Conservation (phyloP, 257 asterid species). For the Solanum pinnatisectum region DNA sequence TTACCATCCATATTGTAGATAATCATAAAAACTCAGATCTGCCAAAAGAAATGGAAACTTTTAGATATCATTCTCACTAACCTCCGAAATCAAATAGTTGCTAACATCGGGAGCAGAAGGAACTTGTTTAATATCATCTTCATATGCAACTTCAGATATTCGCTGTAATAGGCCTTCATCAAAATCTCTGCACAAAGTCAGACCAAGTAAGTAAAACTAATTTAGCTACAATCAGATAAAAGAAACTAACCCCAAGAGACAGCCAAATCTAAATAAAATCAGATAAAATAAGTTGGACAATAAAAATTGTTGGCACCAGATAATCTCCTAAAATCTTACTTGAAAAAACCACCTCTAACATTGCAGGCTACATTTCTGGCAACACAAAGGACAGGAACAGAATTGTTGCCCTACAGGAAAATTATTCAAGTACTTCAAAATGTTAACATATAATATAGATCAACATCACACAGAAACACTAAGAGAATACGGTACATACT, state of each 20-base stretch:
- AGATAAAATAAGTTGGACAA: neutral
- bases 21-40: neutral
- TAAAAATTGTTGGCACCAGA: neutral
- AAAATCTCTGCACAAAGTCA: slow-evolving; percentile 58
- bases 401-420: slow-evolving; percentile 57
- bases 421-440: neutral
- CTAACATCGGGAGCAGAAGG: slow-evolving; percentile 84
- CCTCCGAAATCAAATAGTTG: slow-evolving; percentile 80
- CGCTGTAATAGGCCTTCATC: slow-evolving; percentile 77
- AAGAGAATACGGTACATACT: slow-evolving; percentile 28
- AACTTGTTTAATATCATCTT: slow-evolving; percentile 52
- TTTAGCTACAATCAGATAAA: neutral
- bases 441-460: slow-evolving; percentile 5
- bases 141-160: slow-evolving; percentile 70
- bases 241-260: neutral
- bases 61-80: slow-evolving; percentile 11
- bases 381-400: slow-evolving; percentile 85
- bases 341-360: slow-evolving; percentile 92
- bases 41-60: neutral
- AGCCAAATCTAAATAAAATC: slow-evolving; percentile 3
- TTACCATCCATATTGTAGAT: neutral
- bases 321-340: slow-evolving; percentile 42
- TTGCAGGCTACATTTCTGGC: slow-evolving; percentile 98
- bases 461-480: neutral
- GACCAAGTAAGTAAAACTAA: slow-evolving; percentile 6